A percentile compares a stretch with the other conserved stretches of the same genome.
Conservation (phyloP, 129 eudicot species). For the Centaurea solstitialis region DNA sequence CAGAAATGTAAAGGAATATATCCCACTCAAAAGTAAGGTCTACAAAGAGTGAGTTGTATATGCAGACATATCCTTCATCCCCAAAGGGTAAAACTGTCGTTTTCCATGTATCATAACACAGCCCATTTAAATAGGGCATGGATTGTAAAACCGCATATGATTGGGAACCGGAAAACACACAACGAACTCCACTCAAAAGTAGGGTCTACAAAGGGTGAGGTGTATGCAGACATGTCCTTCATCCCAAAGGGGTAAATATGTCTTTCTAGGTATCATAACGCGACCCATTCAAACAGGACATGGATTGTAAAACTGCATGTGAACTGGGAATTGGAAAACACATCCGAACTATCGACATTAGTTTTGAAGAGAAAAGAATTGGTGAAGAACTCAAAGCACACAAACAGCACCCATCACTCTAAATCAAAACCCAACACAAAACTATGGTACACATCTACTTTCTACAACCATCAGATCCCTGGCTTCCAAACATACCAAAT, state of each 20-base stretch:
- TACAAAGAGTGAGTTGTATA: background rate
- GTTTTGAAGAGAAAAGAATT: slow-evolving; percentile 4
- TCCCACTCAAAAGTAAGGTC: background rate
- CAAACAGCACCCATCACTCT: slow-evolving; percentile 42
- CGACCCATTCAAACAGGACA: background rate
- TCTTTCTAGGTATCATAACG: background rate
- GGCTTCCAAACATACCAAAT: slow-evolving; percentile 2
- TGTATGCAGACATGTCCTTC: background rate
- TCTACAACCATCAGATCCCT: slow-evolving; percentile 36
- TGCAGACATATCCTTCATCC: background rate
- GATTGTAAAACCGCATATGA: slow-evolving; percentile 12
- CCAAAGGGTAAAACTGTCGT: background rate
- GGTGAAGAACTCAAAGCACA: slow-evolving; percentile 26
- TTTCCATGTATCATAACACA: background rate
- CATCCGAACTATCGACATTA: slow-evolving; percentile 30
- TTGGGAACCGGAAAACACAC: slow-evolving; percentile 18
- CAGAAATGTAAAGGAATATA: background rate
- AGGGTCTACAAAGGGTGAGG: background rate
- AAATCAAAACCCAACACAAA: slow-evolving; percentile 20
- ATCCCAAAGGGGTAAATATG: background rate
- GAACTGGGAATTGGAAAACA: slow-evolving; percentile 20
- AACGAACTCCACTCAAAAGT: too few relatives aligned
- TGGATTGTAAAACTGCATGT: slow-evolving; percentile 5
- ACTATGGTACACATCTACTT: slow-evolving; percentile 45
- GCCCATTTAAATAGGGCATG: background rate